Percentiles rank a stretch among this genome's conserved stretches.
phyloP scores from a whole-genome alignment of 2,329 filamentous ascomycete species.

The Sphaerostilbella broomeana region DNA sequence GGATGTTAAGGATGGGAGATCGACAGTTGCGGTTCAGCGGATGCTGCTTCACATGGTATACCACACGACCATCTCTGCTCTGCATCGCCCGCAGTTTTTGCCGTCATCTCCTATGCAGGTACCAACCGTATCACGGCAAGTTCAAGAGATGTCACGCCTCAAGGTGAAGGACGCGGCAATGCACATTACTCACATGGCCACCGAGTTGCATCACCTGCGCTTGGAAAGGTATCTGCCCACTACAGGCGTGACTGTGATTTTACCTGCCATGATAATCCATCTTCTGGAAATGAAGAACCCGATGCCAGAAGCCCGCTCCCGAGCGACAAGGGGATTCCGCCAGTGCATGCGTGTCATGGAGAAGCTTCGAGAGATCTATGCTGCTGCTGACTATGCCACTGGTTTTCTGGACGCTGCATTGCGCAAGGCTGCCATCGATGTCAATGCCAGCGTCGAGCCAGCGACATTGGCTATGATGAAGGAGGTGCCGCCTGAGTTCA shows the following conservation, averaged over 20 bases:
- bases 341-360: conserved; percentile 91
- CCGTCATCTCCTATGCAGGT: conserved; percentile 57
- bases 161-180: conserved; percentile 78
- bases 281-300: conserved; percentile 86
- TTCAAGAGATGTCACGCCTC: conserved; percentile 75
- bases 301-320: conserved; percentile 61
- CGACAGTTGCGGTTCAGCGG: conserved; percentile 62
- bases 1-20: conserved; percentile 54
- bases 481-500: conserved; percentile 31
- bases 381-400: conserved; percentile 92
- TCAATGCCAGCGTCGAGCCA: conserved; percentile 37
- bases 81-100: conserved; percentile 86
- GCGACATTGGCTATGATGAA: conserved; percentile 31
- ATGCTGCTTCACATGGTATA: conserved; percentile 92
- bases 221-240: conserved; percentile 79
- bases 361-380: conserved; percentile 79
- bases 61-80: conserved; percentile 81
- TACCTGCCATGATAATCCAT: conserved; percentile 91
- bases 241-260: conserved; percentile 81
- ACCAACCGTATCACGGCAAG: conserved; percentile 53
- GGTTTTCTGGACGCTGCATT: conserved; percentile 90
- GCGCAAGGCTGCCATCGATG: conserved; percentile 74
- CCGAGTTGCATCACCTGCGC: conserved; percentile 64
- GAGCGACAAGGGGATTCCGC: conserved; percentile 73
- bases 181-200: conserved; percentile 78